These are phyloP conservation scores for Geotrichum fermentans DNA, from an alignment of 1,139 yeast genomes.

Conservation along the genomic window DNA sequence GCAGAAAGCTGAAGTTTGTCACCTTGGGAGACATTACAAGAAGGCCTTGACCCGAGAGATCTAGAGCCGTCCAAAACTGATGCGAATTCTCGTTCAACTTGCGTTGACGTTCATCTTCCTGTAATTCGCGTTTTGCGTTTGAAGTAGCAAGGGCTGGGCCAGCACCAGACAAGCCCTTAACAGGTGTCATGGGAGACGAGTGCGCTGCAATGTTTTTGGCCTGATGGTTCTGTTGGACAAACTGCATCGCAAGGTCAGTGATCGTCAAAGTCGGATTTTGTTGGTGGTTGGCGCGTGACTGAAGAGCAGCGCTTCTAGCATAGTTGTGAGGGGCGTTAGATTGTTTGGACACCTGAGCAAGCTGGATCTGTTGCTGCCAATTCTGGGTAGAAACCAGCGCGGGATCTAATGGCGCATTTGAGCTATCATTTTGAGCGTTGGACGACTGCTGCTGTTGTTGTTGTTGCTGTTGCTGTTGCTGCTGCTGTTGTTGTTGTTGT, in stretches of 20 bases:
- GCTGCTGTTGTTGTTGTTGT: constrained; percentile 21
- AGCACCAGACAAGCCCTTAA: constrained; percentile 20
- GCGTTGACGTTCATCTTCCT: constrained; percentile 73
- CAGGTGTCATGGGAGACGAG: constrained; percentile 35
- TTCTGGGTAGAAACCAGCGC: constrained; percentile 48
- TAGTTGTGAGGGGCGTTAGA: constrained; percentile 75
- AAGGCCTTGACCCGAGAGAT: constrained; percentile 85
- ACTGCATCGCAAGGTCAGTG: constrained; percentile 37
- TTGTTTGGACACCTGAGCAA: constrained; percentile 72
- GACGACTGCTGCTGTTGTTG: constrained; percentile 23
- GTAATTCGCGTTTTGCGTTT: constrained; percentile 47
- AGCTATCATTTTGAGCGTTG: constrained; percentile 28
- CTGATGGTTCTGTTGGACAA: constrained; percentile 33
- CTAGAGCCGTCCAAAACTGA: constrained; percentile 93
- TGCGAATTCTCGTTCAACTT: constrained; percentile 65
- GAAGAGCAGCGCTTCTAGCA: constrained; percentile 87
- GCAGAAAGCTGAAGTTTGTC: constrained; percentile 78
- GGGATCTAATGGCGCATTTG: constrained; percentile 17
- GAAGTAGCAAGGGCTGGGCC: constrained; percentile 6
- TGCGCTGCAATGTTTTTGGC: constrained; percentile 20
- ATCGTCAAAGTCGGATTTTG: constrained; percentile 30
- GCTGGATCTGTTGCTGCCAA: constrained; percentile 86
- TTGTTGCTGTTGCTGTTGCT: constrained; percentile 26
- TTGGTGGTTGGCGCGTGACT: constrained; percentile 42
- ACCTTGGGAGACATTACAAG: constrained; percentile 64